Evolutionary conservation across 352 stramenopile genomes (phyloP).

Genomic region (Pythium pyrilobum): DNA sequence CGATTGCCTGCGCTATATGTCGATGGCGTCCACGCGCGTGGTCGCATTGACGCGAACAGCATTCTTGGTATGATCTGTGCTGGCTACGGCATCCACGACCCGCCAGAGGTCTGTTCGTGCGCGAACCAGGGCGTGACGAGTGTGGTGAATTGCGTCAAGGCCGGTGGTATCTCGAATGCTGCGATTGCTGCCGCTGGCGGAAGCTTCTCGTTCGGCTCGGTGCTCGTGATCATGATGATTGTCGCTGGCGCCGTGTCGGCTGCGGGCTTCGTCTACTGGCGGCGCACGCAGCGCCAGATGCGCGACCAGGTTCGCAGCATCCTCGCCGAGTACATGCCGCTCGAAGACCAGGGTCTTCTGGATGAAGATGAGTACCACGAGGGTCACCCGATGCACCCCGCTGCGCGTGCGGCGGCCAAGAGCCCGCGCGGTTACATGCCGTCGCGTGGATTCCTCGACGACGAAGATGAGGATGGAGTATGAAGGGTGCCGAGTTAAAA

Average conservation of each 20-base stretch:
- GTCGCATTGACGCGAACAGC: conserved; percentile 83
- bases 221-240: conserved; percentile 81
- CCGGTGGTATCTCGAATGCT: conserved; percentile 60
- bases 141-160: conserved; percentile 66
- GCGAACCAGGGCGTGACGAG: conserved; percentile 51
- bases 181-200: conserved; percentile 38
- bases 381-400: conserved; percentile 61
- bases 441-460: conserved; percentile 77
- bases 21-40: conserved; percentile 91
- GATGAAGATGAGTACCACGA: conserved; percentile 62
- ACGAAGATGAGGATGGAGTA: conserved; percentile 69
- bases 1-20: conserved; percentile 93
- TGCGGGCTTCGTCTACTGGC: conserved; percentile 88
- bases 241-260: conserved; percentile 69
- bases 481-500: conserved; percentile 25
- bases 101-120: conserved; percentile 73
- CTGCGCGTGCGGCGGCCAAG: conserved; percentile 63
- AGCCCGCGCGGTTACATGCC: conserved; percentile 84
- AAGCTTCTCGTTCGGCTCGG: conserved; percentile 76
- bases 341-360: conserved; percentile 82
- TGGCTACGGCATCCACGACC: conserved; percentile 76
- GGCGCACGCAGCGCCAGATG: conserved; percentile 92
- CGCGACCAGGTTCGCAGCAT: conserved; percentile 94
- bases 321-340: conserved; percentile 95
- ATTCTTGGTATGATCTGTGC: conserved; percentile 85